These are phyloP conservation scores for Ilyonectria mors-panacis DNA, from an alignment of 2,329 filamentous ascomycete species.

Conservation along the genomic window DNA sequence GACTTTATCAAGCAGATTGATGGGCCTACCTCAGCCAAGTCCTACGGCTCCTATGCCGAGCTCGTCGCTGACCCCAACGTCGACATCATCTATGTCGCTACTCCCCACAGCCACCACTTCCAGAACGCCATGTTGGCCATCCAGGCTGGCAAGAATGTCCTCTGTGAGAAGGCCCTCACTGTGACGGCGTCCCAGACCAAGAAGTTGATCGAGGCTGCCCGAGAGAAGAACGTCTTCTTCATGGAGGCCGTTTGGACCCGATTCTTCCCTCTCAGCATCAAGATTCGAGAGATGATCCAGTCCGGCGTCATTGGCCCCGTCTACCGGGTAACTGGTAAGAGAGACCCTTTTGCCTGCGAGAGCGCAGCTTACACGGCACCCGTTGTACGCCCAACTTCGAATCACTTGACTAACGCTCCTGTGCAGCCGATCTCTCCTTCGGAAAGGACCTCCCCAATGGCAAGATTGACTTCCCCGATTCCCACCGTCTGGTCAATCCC, in stretches of 20 bases:
- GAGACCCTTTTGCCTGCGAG: neutral
- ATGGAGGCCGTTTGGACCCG: slow-evolving; percentile 95
- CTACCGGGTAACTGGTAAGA: slow-evolving; percentile 69
- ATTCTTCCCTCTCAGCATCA: slow-evolving; percentile 87
- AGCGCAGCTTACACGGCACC: neutral
- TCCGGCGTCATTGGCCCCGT: slow-evolving; percentile 72
- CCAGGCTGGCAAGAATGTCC: slow-evolving; percentile 86
- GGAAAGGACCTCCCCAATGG: slow-evolving; percentile 71
- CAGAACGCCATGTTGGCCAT: slow-evolving; percentile 90
- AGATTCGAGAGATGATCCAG: slow-evolving; percentile 76
- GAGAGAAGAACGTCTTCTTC: slow-evolving; percentile 80
- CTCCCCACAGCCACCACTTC: slow-evolving; percentile 93
- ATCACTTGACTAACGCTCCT: slow-evolving; percentile 25
- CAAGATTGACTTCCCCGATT: slow-evolving; percentile 69
- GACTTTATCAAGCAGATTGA: slow-evolving; percentile 81
- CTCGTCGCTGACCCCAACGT: slow-evolving; percentile 84
- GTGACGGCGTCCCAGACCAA: slow-evolving; percentile 84
- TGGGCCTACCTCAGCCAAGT: slow-evolving; percentile 76
- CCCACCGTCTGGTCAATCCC: slow-evolving; percentile 84
- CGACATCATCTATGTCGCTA: slow-evolving; percentile 91
- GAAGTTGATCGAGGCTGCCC: slow-evolving; percentile 80
- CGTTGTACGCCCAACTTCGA: neutral
- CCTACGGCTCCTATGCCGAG: slow-evolving; percentile 87
- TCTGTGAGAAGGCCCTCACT: slow-evolving; percentile 93
- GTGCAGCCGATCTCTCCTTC: slow-evolving; percentile 72